phyloP scores from a whole-genome alignment of 305 asterid species.

The Fraxinus paxiana region DNA sequence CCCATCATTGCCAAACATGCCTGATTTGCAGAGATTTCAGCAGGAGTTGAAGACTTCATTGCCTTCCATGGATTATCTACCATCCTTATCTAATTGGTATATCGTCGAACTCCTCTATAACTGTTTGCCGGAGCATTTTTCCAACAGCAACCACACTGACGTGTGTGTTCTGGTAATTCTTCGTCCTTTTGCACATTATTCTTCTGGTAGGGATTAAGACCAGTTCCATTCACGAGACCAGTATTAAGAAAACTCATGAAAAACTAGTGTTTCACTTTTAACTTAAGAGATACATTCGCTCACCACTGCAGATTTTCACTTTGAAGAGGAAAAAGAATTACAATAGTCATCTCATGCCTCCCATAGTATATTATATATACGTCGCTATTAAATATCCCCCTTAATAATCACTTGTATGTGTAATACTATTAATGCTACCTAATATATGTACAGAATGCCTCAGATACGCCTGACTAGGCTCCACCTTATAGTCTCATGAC shows the following conservation, averaged over 20 bases:
- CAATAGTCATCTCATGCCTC: not conserved
- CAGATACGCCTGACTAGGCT: not conserved
- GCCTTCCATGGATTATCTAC: slow-evolving; percentile 46
- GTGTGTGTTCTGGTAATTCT: slow-evolving; percentile 61
- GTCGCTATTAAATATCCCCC: not conserved
- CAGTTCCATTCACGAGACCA: not conserved
- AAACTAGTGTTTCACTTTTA: not conserved
- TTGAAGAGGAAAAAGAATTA: not conserved
- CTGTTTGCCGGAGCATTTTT: slow-evolving; percentile 75
- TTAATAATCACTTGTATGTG: not conserved
- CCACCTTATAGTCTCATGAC: not conserved
- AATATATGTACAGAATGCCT: not conserved
- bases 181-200: not conserved
- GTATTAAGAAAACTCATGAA: not conserved
- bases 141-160: slow-evolving; percentile 62
- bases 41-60: slow-evolving; percentile 55
- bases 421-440: not conserved
- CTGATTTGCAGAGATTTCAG: slow-evolving; percentile 59
- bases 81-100: slow-evolving; percentile 74
- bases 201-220: not conserved
- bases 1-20: slow-evolving; percentile 76
- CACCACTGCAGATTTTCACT: not conserved
- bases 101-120: slow-evolving; percentile 66
- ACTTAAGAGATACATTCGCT: not conserved
- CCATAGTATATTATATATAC: not conserved